Percentiles rank a stretch among this genome's conserved stretches.
Conservation (phyloP, 768 basidiomycete species). For the Trichaptum fuscoviolaceum region DNA sequence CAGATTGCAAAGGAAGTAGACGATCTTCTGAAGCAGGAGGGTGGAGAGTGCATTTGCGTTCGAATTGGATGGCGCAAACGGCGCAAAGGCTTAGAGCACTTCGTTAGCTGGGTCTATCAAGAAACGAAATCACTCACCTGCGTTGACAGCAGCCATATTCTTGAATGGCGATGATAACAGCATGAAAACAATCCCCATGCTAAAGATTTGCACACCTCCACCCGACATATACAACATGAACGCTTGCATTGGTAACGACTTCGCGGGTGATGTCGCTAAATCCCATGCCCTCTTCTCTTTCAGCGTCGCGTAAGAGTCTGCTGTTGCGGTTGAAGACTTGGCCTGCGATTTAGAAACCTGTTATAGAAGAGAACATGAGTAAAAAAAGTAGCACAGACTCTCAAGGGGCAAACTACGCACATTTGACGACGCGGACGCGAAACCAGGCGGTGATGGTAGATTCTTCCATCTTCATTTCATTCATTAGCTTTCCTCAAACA, state of each 20-base stretch:
- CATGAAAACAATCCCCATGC: conserved; percentile 95
- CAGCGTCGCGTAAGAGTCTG: conserved; percentile 54
- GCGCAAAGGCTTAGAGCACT: conserved; percentile 52
- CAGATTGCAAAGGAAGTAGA: conserved; percentile 67
- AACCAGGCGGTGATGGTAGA: conserved; percentile 65
- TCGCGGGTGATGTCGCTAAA: conserved; percentile 76
- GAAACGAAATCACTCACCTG: conserved; percentile 43
- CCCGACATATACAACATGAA: conserved; percentile 99
- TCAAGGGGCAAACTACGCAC: conserved; percentile 15
- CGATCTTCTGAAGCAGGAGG: conserved; percentile 64
- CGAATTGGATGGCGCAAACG: conserved; percentile 49
- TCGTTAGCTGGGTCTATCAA: neutral
- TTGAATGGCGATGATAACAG: conserved; percentile 82
- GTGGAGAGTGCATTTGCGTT: conserved; percentile 43
- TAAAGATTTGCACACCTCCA: conserved; percentile 92
- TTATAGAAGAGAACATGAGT: neutral
- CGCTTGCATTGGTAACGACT: conserved; percentile 92
- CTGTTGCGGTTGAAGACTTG: conserved; percentile 37
- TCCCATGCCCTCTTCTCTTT: conserved; percentile 85
- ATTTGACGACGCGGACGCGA: conserved; percentile 41
- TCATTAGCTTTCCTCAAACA: neutral
- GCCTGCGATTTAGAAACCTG: neutral
- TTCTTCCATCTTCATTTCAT: conserved; percentile 46
- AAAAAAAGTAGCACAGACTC: no score
- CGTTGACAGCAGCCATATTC: conserved; percentile 73